Evolutionary conservation across 2,329 filamentous ascomycete genomes (phyloP).

Genomic region (Cladosporium sp.): DNA sequence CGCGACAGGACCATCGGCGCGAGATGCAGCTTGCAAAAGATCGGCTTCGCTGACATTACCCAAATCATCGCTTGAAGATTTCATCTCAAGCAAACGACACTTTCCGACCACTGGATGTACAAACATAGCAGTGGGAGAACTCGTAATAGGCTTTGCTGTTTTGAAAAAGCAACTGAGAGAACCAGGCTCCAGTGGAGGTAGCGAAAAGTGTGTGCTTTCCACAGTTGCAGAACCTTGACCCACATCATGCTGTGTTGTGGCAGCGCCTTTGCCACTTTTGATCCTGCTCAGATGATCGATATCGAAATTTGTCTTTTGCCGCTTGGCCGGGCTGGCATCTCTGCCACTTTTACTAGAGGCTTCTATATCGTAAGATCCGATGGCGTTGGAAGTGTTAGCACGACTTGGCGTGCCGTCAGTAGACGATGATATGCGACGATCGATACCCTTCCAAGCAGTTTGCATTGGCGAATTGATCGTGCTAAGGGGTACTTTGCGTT

Average conservation of each 20-base stretch:
- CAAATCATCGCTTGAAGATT: conserved; percentile 24
- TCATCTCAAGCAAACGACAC: background rate
- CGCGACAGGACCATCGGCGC: background rate
- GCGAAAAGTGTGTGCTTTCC: background rate
- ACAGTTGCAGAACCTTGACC: background rate
- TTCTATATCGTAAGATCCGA: background rate
- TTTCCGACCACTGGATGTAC: background rate
- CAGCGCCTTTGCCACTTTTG: conserved; percentile 35
- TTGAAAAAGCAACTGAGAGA: conserved; percentile 5
- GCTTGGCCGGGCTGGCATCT: background rate
- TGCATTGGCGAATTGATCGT: background rate
- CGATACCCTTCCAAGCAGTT: background rate
- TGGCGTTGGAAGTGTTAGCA: background rate
- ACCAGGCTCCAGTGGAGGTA: conserved; percentile 10
- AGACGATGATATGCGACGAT: background rate
- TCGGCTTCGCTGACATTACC: conserved; percentile 24
- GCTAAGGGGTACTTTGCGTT: background rate
- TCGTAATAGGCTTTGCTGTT: background rate
- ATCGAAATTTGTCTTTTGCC: background rate
- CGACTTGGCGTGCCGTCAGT: background rate
- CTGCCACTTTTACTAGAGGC: background rate
- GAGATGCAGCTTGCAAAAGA: conserved; percentile 13
- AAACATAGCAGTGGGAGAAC: background rate
- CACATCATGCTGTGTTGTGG: background rate
- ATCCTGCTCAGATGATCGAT: conserved; percentile 40